Evolutionary conservation across 352 stramenopile species (phyloP).

Genomic region (Ophiocytium majus): DNA sequence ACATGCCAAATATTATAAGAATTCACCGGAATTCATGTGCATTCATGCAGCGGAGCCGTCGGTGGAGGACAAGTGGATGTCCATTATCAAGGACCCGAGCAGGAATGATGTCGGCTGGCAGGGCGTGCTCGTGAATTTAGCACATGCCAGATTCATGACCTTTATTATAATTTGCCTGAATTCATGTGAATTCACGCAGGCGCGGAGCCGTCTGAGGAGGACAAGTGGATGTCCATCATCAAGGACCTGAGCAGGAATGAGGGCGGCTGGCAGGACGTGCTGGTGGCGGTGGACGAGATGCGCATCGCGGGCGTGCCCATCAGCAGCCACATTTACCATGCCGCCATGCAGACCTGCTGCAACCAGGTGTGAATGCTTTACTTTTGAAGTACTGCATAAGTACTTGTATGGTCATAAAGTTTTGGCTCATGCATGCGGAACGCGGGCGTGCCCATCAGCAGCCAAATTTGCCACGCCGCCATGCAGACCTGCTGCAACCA

Average conservation of each 20-base stretch:
- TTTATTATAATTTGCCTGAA: too few species aligned
- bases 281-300: conserved; percentile 23
- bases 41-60: too few species aligned
- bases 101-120: conserved; percentile 11
- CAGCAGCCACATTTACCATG: conserved; percentile 25
- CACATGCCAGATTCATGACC: too few species aligned
- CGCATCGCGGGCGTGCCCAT: conserved; percentile 22
- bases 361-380: conserved; percentile 22
- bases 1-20: too few species aligned
- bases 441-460: conserved; percentile 15
- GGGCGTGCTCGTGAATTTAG: conserved; percentile 21
- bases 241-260: conserved; percentile 10
- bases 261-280: conserved; percentile 24
- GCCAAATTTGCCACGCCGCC: not conserved
- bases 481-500: conserved; percentile 21
- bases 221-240: conserved; percentile 27
- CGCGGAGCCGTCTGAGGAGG: not conserved
- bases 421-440: not conserved
- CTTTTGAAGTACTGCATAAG: not conserved
- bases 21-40: too few species aligned
- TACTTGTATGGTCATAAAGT: too few species aligned
- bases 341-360: conserved; percentile 28
- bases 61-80: conserved; percentile 25
- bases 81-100: conserved; percentile 14
- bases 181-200: too few species aligned